Base-by-base conservation (phyloP, 495 filamentous ascomycete genomes). In the Tuber magnatum region DNA sequence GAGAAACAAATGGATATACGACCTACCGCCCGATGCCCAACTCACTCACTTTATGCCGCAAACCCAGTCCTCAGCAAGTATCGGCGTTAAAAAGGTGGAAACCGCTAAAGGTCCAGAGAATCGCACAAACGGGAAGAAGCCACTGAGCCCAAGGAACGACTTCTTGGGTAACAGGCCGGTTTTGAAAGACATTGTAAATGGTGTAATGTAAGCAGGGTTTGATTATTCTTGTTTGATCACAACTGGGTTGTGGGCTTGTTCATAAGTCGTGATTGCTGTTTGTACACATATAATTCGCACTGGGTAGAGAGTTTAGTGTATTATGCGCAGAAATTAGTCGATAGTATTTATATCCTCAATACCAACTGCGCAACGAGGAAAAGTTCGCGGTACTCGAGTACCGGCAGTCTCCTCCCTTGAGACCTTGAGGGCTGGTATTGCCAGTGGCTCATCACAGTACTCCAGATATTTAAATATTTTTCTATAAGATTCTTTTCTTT, bases 1-100 rank as follows among this genome's bases (percentile, higher is more conserved):
- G 80, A 83, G 85, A 48, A 88, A 87, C 44, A 86, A 86, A 3
- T 97, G 94, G 94, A 84, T 92, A 8, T 91, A 92, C 71, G 88
- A 97, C 74, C 75, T 97, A 38, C 89, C 88, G 0, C 80, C 74
- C 7, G 85, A 85, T 1, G 92, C 91, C 40, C 81, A 91, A 68
- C 88, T 91, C 16, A 87, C 85, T n/a, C 93, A 97, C 84, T 79
- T 86, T 69, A 92, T 91, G 76, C 88, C 89, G 22, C 86, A 85
- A 32, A 83, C 42, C 70, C 88, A 88, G 79, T 68, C 76, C 10
- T 74, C 73, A 56, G 70, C 71, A 75, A 73, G 78, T 46, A 80
- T 44, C 72, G 32, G 32, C 51, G 51, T 46, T 38, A 35, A 71
- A 35, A 61, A 71, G 32, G 40, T 16, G 32, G 65, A 51, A 61